Evolutionary conservation across 495 filamentous ascomycete genomes (phyloP), one percentile per base, ranked within the genome.

Genomic region (Xylaria telfairii): DNA sequence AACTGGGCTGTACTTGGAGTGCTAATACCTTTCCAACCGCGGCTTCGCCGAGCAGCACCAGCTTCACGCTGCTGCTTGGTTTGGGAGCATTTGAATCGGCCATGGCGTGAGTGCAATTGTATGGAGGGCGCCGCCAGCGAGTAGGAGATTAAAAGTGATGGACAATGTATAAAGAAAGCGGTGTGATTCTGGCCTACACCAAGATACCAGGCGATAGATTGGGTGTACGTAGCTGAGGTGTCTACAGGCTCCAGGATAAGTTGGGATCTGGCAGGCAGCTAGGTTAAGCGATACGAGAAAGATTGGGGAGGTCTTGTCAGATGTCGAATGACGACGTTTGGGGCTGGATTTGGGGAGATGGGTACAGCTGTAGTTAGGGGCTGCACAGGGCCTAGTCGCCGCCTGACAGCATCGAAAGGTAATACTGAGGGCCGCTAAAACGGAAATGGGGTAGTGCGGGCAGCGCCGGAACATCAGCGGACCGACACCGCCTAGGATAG

Each of bases 61-160:
- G 91, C 89, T 99, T 99, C 78, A 99, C 96, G 81, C 96, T 98
- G 87, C 94, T 97, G 85, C 94, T 98, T 60, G 95, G 96, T 85
- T 97, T 98, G 66, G 95, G 92, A 76, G 89, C 87, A 77, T 90
- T 88, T 12, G 67, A 69, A 70, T 87, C 85, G 68, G 85, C 82
- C 86, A 88, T 88, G 37, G 78, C 53, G 68, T 65, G 46, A 46
- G 42, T 60, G 47, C 69, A 30, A 37, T 41, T 30, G 37, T 70
- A 44, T n/a, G n/a, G n/a, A 24, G 15, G 34, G 37, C 37, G 34
- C 12, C 46, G 44, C 57, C 26, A 49, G 42, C 54, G 34, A 63
- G 44, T 42, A 30, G 8, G 30, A 2, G 30, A 24, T 41, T 60
- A 54, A 49, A 2, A 2, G 13, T 30, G 24, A 41, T 63, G 7